Base-by-base conservation (phyloP, 2,329 filamentous ascomycete genomes). In the Colletotrichum salicis region DNA sequence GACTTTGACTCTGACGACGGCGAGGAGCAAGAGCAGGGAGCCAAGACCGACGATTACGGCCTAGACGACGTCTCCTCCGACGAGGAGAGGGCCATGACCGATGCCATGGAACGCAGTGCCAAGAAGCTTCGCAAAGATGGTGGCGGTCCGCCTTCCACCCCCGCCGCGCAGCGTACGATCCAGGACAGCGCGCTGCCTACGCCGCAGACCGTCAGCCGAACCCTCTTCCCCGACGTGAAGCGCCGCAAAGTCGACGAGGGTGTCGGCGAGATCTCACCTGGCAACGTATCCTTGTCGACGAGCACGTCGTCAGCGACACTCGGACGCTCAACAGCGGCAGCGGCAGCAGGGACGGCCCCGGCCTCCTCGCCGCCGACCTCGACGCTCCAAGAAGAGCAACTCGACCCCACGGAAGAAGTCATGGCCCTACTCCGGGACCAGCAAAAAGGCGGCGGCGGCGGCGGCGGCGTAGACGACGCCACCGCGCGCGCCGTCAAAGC, bases 391-490 rank as follows among this genome's bases (percentile, higher is more conserved):
- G 67, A 71, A 5, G 61, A 64, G 27, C 78, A 79, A 71, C 77
- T 80, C 61, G 80, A 84, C 48, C 77, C 88, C 62, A 84, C 83
- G 1, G 77, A 81, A 4, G 83, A 89, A 60, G 82, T 91, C 52
- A 83, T 90, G 79, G 74, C 76, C 1, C 76, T 91, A 5, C 83
- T 92, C 1, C 79, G 79, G 15, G 80, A 79, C 54, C 82, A 86
- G 67, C 76, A 80, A 10, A 48, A 48, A 12, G 33, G 33, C 33
- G 33, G 33, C 33, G 33, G 33, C 19, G 10, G 33, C 33, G 33
- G 33, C 3, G 33, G 33, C 19, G 41, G 15, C 19, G 73, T 90
- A 19, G 80, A 83, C 27, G 76, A 79, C 1, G 70, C 76, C 0
- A 80, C 83, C 1, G 79, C 83, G 5, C 70, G 75, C 2, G 80